Evolutionary conservation across 2,329 filamentous ascomycete species (phyloP), one percentile per base, ranked within the genome.

Genomic region (Fusarium algeriense): DNA sequence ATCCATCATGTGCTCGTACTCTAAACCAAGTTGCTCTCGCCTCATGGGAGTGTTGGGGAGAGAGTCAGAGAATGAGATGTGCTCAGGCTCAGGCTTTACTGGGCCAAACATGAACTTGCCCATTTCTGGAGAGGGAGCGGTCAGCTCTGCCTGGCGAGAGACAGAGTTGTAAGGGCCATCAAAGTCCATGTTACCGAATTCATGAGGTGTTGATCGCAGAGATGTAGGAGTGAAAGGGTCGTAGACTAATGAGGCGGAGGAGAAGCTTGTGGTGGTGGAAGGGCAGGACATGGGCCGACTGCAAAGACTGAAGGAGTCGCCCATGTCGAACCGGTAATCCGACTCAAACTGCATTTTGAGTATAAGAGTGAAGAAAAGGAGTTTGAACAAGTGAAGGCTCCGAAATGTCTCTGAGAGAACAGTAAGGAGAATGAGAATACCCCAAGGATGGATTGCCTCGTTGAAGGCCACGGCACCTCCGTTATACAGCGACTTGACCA

Each of bases 201-300:
- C 78, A 69, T 82, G 78, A 12, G 83, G 82, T 20, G 82, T 82
- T 46, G 83, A 84, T 60, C 83, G 81, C 75, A 82, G 79, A 60
- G 84, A 85, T 34, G 78, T 81, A 46, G 84, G 83, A 43, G 83
- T 85, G 65, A 81, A 85, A 30, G 83, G 79, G 43, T 83, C 83
- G 78, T 83, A 84, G 55, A 76, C 72, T 35, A 81, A 82, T 32
- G 81, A 82, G 34, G 79, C 77, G 12, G 81, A 81, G 10, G 82
- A 83, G 70, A 82, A 83, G 76, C 81, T 83, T 40, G 75, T 77
- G 37, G 76, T 73, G 40, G 79, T 75, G 26, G 80, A 80, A 19
- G 80, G 77, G 61, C 79, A 81, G 40, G 80, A 75, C 73, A 83
- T 77, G 67, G 78, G 59, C 69, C 81, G 80, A 55, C 75, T 79